A percentile compares a stretch with the other conserved stretches of the same genome.
Conservation (phyloP, 106 monocot species). For the Dendrobium huoshanense region DNA sequence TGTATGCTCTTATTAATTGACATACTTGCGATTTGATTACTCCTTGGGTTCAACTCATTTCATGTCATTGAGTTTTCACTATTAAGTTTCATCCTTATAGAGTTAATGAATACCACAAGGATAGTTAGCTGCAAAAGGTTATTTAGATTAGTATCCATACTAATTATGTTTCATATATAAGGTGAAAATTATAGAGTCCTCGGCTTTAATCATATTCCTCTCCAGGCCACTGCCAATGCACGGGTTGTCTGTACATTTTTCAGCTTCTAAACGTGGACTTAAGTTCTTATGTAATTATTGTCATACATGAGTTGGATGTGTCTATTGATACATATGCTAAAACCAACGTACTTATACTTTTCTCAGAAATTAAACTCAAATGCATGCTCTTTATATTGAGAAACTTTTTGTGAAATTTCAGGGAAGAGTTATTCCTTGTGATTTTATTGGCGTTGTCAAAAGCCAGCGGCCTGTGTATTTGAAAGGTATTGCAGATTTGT, state of each 20-base stretch:
- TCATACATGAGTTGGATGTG: not conserved
- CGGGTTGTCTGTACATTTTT: not conserved
- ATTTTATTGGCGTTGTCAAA: conserved; percentile 84
- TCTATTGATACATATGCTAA: not conserved
- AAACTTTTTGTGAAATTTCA: conserved; percentile 21
- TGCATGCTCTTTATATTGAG: not conserved
- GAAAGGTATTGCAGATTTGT: conserved; percentile 42
- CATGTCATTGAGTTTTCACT: too few species aligned
- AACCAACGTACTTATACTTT: not conserved
- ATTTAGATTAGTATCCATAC: too few species aligned
- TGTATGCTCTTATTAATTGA: too few species aligned
- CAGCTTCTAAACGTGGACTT: not conserved
- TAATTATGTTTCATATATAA: too few species aligned
- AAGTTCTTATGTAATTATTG: not conserved
- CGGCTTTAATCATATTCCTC: not conserved
- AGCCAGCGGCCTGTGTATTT: conserved; percentile 85
- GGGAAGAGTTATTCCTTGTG: conserved; percentile 96
- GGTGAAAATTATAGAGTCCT: not conserved
- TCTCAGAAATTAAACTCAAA: not conserved
- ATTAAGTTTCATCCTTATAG: too few species aligned
- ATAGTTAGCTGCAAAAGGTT: too few species aligned
- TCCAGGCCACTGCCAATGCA: not conserved
- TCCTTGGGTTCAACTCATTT: too few species aligned
- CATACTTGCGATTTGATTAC: too few species aligned
- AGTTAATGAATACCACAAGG: too few species aligned